These are phyloP conservation scores for Dinochytrium kinnereticum DNA, from an alignment of 371 early-diverging fungal genomes.

Conservation along the genomic window DNA sequence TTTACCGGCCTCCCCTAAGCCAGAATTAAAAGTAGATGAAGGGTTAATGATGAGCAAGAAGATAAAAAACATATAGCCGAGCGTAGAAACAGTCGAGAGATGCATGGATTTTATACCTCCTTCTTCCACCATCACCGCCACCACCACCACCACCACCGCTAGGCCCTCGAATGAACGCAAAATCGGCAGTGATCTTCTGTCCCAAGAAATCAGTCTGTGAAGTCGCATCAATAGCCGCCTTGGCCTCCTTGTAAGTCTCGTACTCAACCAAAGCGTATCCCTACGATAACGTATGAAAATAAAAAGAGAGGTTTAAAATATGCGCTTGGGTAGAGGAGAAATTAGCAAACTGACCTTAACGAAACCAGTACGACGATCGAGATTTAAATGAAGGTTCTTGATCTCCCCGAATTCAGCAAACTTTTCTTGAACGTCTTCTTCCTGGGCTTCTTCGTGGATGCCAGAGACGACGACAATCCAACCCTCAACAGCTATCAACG, in stretches of 20 bases:
- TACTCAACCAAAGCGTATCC: slow-evolving; percentile 96
- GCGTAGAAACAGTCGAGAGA: too few species aligned
- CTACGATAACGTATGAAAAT: slow-evolving; percentile 47
- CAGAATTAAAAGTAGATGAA: too few species aligned
- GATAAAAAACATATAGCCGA: not conserved
- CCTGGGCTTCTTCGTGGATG: slow-evolving; percentile 93
- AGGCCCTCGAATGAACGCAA: slow-evolving; percentile 78
- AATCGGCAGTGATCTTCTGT: slow-evolving; percentile 73
- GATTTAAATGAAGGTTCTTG: slow-evolving; percentile 87
- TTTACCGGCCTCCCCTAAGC: too few species aligned
- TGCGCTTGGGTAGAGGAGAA: not conserved
- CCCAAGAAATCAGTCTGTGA: slow-evolving; percentile 77
- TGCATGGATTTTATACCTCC: not conserved
- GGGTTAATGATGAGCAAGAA: too few species aligned
- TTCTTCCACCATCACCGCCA: not conserved
- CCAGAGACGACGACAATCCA: slow-evolving; percentile 92
- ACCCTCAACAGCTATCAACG: slow-evolving; percentile 80
- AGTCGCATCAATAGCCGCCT: slow-evolving; percentile 74
- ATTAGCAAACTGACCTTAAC: slow-evolving; percentile 83
- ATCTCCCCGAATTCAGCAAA: slow-evolving; percentile 90
- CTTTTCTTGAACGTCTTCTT: slow-evolving; percentile 86
- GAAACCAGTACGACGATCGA: slow-evolving; percentile 93
- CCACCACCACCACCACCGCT: slow-evolving; percentile 8
- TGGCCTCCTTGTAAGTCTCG: slow-evolving; percentile 79
- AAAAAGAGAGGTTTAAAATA: not conserved